These are phyloP conservation scores for Solanum chiquidenum DNA, from an alignment of 257 asterid species.

Conservation along the genomic window DNA sequence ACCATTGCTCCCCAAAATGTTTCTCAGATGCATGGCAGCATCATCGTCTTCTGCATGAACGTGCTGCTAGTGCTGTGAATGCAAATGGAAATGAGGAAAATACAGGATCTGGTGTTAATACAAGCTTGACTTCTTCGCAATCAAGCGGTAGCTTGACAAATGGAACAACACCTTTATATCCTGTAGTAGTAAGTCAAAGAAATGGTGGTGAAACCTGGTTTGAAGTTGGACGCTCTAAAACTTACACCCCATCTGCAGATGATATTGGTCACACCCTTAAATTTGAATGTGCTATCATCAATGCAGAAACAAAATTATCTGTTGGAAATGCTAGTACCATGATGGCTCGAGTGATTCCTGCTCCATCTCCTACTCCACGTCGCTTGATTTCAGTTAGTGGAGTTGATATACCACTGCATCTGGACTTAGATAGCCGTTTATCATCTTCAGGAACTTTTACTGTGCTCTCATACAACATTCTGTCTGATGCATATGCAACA, in stretches of 20 bases:
- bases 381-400: constrained; percentile 61
- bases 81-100: constrained; percentile 85
- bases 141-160: constrained; percentile 50
- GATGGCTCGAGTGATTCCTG: constrained; percentile 94
- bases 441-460: constrained; percentile 71
- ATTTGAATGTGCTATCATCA: constrained; percentile 75
- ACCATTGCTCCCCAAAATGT: constrained; percentile 92
- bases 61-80: constrained; percentile 65
- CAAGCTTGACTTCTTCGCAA: constrained; percentile 36
- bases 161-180: constrained; percentile 51
- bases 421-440: constrained; percentile 44
- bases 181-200: constrained; percentile 60
- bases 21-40: constrained; percentile 91
- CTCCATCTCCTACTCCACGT: constrained; percentile 94
- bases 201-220: constrained; percentile 91
- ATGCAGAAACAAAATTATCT: constrained; percentile 45
- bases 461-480: constrained; percentile 89
- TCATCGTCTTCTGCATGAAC: constrained; percentile 89
- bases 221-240: constrained; percentile 75
- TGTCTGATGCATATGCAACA: constrained; percentile 63
- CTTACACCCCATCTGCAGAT: constrained; percentile 88
- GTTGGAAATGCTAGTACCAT: constrained; percentile 62
- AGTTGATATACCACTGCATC: constrained; percentile 51
- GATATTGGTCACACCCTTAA: constrained; percentile 84
- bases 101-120: constrained; percentile 39